Evolutionary conservation across 495 filamentous ascomycete species (phyloP), one percentile per base, ranked within the genome.

Genomic region (Neurospora sp.): DNA sequence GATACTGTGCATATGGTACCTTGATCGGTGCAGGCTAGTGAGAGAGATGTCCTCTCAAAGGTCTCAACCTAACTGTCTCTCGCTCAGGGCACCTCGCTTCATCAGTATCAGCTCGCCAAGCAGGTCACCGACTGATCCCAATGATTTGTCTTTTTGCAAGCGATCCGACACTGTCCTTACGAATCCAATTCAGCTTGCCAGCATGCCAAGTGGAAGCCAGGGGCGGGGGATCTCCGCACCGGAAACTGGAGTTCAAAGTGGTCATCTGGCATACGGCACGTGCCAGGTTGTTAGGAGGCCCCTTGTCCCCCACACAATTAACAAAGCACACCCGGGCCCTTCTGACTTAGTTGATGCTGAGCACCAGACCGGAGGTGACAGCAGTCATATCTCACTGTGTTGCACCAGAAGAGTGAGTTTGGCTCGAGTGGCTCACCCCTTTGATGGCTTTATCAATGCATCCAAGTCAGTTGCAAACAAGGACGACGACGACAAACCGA

Each of bases 251-350:
- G 31, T 17, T 66, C 54, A 45, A 72, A 75, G 11, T 43, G 76
- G 76, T 77, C 76, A 77, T 66, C 74, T 74, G 74, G 74, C 70
- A 39, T 48, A 4, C 70, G 34, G 70, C 74, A 77, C 74, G 72
- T 77, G 76, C 74, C 37, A 37, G 72, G 10, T 69, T 62, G 28
- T 34, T 34, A 62, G 54, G 54, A 66, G 15, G 28, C 15, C 28
- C 28, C 54, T 66, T 66, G 54, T 66, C 54, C 54, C 54, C 28
- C 54, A 34, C 54, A 34, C 48, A 59, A 59, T 59, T 11, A 59
- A 31, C 48, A 59, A 13, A 62, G 54, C 54, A 62, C 28, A 13
- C n/a, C 45, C 45, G 28, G 28, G 24, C 54, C 54, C 54, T 66
- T 66, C 54, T 66, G 54, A 66, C 54, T 66, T 28, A 19, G 54